Evolutionary conservation across 164 flowering plant species (phyloP).

Genomic region (Vitis amurensis): DNA sequence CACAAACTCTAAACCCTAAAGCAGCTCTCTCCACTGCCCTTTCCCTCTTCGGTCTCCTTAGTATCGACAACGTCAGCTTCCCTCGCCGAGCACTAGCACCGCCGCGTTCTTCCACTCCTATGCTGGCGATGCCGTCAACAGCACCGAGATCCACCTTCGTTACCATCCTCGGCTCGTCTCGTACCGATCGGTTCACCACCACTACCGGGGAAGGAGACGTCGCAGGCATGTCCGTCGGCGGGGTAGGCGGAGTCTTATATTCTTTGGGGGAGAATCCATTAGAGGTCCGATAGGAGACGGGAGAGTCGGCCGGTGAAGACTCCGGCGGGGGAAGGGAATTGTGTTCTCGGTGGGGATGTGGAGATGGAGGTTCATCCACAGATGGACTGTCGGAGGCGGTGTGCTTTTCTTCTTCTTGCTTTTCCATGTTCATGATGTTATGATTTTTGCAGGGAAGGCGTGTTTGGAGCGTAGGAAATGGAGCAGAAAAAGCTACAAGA

Average conservation of each 20-base stretch:
- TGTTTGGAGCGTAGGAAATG: too few relatives aligned
- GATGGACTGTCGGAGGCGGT: not conserved
- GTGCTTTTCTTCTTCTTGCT: not conserved
- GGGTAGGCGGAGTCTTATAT: not conserved
- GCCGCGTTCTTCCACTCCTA: not conserved
- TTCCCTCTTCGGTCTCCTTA: conserved; percentile 23
- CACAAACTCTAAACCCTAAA: conserved; percentile 43
- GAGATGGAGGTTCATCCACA: not conserved
- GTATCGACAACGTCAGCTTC: conserved; percentile 16
- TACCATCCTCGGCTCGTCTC: conserved; percentile 6
- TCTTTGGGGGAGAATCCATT: conserved; percentile 4
- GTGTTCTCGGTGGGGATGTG: not conserved
- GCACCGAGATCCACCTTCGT: conserved; percentile 6
- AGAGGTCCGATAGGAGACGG: conserved; percentile 1
- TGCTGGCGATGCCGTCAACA: not conserved
- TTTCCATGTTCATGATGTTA: not conserved
- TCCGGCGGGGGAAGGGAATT: not conserved
- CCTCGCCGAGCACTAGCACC: conserved; percentile 6
- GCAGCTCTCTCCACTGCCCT: conserved; percentile 28
- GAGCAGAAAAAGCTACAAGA: too few relatives aligned
- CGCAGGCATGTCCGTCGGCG: not conserved
- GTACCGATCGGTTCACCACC: conserved; percentile 9
- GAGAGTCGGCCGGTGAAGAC: conserved; percentile 4
- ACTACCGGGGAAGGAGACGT: not conserved
- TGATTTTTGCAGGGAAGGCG: too few relatives aligned